Evolutionary conservation across 2,329 filamentous ascomycete species (phyloP).

Genomic region (Geosmithia morbida): DNA sequence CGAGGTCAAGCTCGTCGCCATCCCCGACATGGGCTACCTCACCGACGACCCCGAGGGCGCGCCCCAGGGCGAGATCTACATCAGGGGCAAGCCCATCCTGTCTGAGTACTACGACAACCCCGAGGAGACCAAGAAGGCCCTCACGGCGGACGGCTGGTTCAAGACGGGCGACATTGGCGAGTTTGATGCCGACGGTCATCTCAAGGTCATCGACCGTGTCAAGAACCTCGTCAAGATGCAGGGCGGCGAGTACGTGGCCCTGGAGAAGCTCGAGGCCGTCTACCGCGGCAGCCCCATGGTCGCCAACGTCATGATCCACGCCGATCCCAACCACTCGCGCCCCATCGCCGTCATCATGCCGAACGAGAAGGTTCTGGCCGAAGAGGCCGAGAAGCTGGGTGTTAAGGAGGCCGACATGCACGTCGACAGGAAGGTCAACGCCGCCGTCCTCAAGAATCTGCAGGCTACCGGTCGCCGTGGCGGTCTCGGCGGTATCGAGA

Average conservation of each 20-base stretch:
- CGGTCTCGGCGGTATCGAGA: constrained; percentile 57
- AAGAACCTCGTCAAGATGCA: constrained; percentile 97
- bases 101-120: constrained; percentile 73
- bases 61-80: constrained; percentile 85
- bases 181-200: constrained; percentile 64
- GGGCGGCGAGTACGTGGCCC: constrained; percentile 90
- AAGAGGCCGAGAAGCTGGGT: constrained; percentile 43
- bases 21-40: constrained; percentile 76
- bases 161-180: constrained; percentile 93
- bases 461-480: constrained; percentile 48
- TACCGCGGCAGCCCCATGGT: constrained; percentile 73
- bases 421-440: constrained; percentile 48
- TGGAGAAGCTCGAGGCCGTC: constrained; percentile 88
- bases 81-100: constrained; percentile 65
- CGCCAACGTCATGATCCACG: constrained; percentile 77
- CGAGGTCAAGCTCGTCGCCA: constrained; percentile 86
- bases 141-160: constrained; percentile 87
- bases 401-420: constrained; percentile 57
- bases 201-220: constrained; percentile 86
- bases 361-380: constrained; percentile 47
- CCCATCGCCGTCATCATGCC: constrained; percentile 70
- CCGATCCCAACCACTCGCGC: constrained; percentile 57
- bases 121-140: constrained; percentile 65
- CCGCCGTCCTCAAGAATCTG: constrained; percentile 51
- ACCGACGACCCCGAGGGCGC: constrained; percentile 49